A percentile compares a stretch with the other conserved stretches of the same genome.
Conservation (phyloP, 1,284 basidiomycete species). For the Cutaneotrichosporon curvatum region DNA sequence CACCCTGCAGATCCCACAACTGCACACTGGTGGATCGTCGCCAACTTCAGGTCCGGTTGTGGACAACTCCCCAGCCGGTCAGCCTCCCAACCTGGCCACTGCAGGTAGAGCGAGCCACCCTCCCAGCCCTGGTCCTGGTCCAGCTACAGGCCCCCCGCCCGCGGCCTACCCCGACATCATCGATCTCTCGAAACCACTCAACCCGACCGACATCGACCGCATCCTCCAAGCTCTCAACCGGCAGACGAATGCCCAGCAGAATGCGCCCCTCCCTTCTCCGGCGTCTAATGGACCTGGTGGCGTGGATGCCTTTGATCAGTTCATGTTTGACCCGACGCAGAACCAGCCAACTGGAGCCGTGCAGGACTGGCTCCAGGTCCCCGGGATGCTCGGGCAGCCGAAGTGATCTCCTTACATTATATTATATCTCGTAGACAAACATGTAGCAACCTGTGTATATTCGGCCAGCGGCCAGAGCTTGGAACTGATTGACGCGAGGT, state of each 20-base stretch:
- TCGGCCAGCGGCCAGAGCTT: no score
- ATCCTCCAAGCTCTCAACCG: conserved; percentile 38
- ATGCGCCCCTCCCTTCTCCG: not conserved
- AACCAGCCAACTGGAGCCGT: no score
- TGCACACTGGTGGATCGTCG: not conserved
- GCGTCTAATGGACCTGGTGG: not conserved
- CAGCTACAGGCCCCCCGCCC: not conserved
- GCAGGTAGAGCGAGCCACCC: not conserved
- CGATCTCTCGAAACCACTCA: conserved; percentile 41
- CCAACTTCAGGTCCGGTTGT: not conserved
- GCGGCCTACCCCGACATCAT: conserved; percentile 29
- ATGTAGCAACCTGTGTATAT: no score
- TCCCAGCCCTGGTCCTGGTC: not conserved
- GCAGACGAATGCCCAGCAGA: conserved; percentile 10
- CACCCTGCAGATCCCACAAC: not conserved
- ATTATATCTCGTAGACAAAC: no score
- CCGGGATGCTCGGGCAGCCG: no score
- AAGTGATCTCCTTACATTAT: no score
- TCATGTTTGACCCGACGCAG: conserved; percentile 2
- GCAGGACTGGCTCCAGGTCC: no score
- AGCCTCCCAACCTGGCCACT: no score
- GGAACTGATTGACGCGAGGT: no score
- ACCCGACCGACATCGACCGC: conserved; percentile 32
- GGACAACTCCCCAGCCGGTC: not conserved
- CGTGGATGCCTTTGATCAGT: conserved; percentile 11